Evolutionary conservation across 495 filamentous ascomycete species (phyloP).

Genomic region (Aspergillus incahuasiensis): DNA sequence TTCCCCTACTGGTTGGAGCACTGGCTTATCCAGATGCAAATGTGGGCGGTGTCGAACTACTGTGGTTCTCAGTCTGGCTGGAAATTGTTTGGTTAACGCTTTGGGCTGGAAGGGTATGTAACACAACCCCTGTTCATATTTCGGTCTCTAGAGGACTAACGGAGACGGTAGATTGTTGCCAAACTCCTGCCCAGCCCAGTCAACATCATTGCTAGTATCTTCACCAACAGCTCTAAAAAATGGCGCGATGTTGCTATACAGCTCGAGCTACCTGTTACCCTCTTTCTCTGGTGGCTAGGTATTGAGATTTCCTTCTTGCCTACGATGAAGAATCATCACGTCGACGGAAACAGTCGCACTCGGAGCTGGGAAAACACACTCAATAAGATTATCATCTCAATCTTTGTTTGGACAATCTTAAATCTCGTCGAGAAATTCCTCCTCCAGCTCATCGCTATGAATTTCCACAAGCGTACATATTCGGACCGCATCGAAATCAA

Average conservation of each 20-base stretch:
- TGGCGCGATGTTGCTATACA: constrained; percentile 87
- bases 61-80: constrained; percentile 95
- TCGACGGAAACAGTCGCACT: constrained; percentile 48
- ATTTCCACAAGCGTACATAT: constrained; percentile 89
- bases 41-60: constrained; percentile 70
- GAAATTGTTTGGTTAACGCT: constrained; percentile 90
- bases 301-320: constrained; percentile 62
- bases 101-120: constrained; percentile 69
- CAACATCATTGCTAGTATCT: constrained; percentile 62
- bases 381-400: constrained; percentile 80
- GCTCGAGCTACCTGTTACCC: constrained; percentile 76
- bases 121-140: not conserved
- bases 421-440: constrained; percentile 92
- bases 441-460: constrained; percentile 90
- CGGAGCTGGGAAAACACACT: constrained; percentile 68
- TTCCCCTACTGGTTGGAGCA: constrained; percentile 75
- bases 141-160: not conserved
- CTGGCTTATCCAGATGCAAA: constrained; percentile 59
- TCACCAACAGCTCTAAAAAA: constrained; percentile 87
- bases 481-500: constrained; percentile 88
- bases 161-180: constrained; percentile 55
- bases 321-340: constrained; percentile 68
- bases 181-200: constrained; percentile 68
- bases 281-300: constrained; percentile 92
- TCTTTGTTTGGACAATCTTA: constrained; percentile 73